phyloP scores from a whole-genome alignment of 2,329 filamentous ascomycete species.

The Fusarium mangiferae region DNA sequence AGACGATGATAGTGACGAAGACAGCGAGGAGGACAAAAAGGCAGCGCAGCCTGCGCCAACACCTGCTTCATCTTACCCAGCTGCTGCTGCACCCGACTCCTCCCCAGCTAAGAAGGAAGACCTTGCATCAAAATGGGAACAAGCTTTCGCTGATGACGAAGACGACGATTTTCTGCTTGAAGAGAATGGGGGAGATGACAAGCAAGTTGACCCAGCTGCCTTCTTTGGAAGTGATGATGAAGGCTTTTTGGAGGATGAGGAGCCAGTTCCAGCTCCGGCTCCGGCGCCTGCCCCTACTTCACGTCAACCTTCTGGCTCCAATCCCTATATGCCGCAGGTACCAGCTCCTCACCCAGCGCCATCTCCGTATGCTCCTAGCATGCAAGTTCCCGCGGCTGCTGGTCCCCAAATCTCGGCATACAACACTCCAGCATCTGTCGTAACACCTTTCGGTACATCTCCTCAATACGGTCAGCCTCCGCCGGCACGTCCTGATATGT shows the following conservation, averaged over 20 bases:
- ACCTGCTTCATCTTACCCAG: conserved; percentile 35
- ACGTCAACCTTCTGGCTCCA: conserved; percentile 27
- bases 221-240: conserved; percentile 87
- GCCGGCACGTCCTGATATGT: conserved; percentile 56
- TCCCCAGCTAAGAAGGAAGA: conserved; percentile 63
- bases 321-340: conserved; percentile 44
- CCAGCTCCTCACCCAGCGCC: conserved; percentile 27
- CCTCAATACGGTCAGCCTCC: conserved; percentile 52
- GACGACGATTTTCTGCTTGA: conserved; percentile 73
- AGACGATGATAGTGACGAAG: neutral
- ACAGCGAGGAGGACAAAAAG: conserved; percentile 21
- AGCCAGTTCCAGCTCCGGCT: conserved; percentile 44
- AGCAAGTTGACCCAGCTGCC: conserved; percentile 67
- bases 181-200: conserved; percentile 58
- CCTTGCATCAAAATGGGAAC: conserved; percentile 83
- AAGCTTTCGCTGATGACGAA: conserved; percentile 80
- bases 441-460: conserved; percentile 39
- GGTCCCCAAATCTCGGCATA: conserved; percentile 33
- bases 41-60: conserved; percentile 15
- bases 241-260: conserved; percentile 79
- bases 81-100: conserved; percentile 36
- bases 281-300: conserved; percentile 6
- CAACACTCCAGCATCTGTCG: conserved; percentile 37
- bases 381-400: conserved; percentile 8
- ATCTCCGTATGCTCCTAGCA: conserved; percentile 38